Evolutionary conservation across 192 early-diverging fungal species (phyloP), one percentile per base, ranked within the genome.

Genomic region (Umbelopsis ramanniana): DNA sequence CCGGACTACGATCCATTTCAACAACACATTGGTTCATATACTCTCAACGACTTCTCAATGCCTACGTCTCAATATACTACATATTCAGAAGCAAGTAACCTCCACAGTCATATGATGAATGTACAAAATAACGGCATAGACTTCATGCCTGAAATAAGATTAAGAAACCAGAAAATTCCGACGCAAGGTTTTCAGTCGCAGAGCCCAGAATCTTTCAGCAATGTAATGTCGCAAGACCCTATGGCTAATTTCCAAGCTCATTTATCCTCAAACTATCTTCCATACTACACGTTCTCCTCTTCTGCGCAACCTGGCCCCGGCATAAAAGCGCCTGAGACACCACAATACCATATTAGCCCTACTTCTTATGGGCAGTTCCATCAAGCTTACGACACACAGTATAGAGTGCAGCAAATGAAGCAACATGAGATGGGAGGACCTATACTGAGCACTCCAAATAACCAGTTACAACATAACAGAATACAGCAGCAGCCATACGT

Each of bases 1-100:
- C 29, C 35, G 74, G 43, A 74, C 81, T 74, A 21, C 73, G 69
- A 52, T 52, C 37, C 72, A 71, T 69, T 24, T 76, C 66, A 46
- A 70, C 45, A 53, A 55, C 45, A 53, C 47, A 70, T 72, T 66
- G 67, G 24, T 29, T 54, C 46, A 72, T 76, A 50, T 35, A 67
- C 47, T 21, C 40, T 22, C 24, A 17, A 33, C 9, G 17, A 26
- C 29, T 57, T 57, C 12, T 57, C 54, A 33, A 57, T 57, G 8
- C 23, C 54, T 57, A 33, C 54, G 26, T 29, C 54, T 29, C 54
- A 2, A 33, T 57, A 15, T 29, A 33, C 7, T 14, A 8, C 24
- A 33, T 57, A 57, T 29, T 23, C 54, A 17, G 24, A 57, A 17
- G 2, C 22, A 57, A 33, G 6, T 33, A 57, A 57, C 12, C 14